Evolutionary conservation across 257 asterid genomes (phyloP).

Genomic region (Rubia yunnanensis): DNA sequence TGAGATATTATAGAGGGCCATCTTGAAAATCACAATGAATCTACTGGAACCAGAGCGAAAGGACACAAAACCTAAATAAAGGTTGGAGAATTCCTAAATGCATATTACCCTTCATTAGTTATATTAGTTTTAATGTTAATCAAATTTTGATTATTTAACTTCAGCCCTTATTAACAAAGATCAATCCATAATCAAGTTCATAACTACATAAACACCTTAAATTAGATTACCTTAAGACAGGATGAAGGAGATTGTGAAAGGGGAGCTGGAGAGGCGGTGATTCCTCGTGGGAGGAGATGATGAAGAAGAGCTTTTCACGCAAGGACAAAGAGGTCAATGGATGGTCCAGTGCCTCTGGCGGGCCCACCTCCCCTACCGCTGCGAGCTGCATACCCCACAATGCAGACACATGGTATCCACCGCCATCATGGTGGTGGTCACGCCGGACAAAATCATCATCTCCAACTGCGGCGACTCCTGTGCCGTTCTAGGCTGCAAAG

Average conservation of each 20-base stretch:
- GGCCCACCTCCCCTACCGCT: constrained; percentile 51
- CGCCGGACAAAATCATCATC: constrained; percentile 65
- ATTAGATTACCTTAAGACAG: too few species aligned
- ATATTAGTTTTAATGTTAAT: too few species aligned
- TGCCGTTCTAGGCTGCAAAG: constrained; percentile 83
- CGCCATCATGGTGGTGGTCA: constrained; percentile 70
- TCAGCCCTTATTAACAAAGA: too few species aligned
- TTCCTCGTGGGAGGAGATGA: constrained; percentile 46
- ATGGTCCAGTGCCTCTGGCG: constrained; percentile 19
- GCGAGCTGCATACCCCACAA: constrained; percentile 82
- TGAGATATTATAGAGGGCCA: too few species aligned
- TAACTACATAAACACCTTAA: too few species aligned
- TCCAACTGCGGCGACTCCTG: constrained; percentile 97
- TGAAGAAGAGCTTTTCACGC: constrained; percentile 48
- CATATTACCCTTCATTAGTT: too few species aligned
- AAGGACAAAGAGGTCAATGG: constrained; percentile 72
- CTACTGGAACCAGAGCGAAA: too few species aligned
- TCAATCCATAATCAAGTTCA: too few species aligned
- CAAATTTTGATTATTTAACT: too few species aligned
- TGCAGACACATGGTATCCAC: constrained; percentile 95
- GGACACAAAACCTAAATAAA: too few species aligned
- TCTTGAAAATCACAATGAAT: too few species aligned
- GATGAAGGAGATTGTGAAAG: constrained; percentile 82
- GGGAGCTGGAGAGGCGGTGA: constrained; percentile 39
- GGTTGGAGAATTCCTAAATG: too few species aligned